Evolutionary conservation across 371 early-diverging fungal genomes (phyloP).

Genomic region (Vairimorpha ceranae): DNA sequence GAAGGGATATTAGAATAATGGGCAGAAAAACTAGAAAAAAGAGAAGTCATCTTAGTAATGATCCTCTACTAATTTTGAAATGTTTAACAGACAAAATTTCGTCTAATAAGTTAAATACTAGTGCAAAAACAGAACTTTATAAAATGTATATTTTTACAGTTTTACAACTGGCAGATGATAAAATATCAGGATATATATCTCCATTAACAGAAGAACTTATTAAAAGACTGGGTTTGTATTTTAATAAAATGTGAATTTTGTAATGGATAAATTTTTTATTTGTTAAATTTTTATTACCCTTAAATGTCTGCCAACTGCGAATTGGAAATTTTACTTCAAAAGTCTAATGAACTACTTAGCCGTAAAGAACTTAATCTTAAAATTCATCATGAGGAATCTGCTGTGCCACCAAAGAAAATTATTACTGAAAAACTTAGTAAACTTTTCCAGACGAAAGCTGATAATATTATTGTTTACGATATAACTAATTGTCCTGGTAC

Average conservation of each 20-base stretch:
- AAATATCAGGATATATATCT: not conserved
- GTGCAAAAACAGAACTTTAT: too few species aligned
- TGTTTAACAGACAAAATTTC: too few species aligned
- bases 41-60: too few species aligned
- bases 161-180: not conserved
- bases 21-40: too few species aligned
- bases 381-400: constrained; percentile 47
- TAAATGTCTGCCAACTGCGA: not conserved
- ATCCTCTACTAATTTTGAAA: too few species aligned
- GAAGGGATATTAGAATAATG: too few species aligned
- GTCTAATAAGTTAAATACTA: too few species aligned
- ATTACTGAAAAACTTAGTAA: constrained; percentile 42
- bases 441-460: constrained; percentile 37
- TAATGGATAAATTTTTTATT: not conserved
- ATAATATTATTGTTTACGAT: constrained; percentile 49
- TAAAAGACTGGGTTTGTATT: not conserved
- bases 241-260: too few species aligned
- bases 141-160: not conserved
- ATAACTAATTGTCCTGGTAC: constrained; percentile 56
- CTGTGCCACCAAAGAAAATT: constrained; percentile 55
- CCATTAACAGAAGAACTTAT: not conserved
- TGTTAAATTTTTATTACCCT: not conserved
- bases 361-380: constrained; percentile 57
- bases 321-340: constrained; percentile 11
- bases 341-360: constrained; percentile 46